Percentiles rank a stretch among this genome's conserved stretches.
These are phyloP conservation scores for Russula compacta DNA, from an alignment of 768 basidiomycete species.

Conservation along the genomic window DNA sequence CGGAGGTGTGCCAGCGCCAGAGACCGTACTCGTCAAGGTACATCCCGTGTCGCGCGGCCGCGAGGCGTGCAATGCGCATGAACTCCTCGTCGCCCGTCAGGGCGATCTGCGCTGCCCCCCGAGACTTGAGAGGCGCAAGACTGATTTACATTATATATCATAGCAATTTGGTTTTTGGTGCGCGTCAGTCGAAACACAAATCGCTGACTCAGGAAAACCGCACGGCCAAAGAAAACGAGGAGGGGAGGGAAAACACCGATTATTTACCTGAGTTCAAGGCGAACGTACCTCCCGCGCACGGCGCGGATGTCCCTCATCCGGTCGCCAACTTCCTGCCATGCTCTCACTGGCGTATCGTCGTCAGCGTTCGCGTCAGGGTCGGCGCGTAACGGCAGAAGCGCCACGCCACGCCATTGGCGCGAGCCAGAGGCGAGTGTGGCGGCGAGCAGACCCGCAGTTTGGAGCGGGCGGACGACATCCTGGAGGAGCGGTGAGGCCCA, in stretches of 20 bases:
- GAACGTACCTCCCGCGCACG: slow-evolving; percentile 22
- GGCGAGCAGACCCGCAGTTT: slow-evolving; percentile 38
- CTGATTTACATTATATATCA: slow-evolving; percentile 20
- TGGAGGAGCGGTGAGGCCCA: slow-evolving; percentile 26
- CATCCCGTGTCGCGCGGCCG: slow-evolving; percentile 38
- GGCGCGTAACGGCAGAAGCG: slow-evolving; percentile 36
- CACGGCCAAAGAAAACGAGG: neutral
- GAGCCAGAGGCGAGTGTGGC: slow-evolving; percentile 27
- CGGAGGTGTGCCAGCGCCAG: slow-evolving; percentile 43
- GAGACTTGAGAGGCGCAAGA: slow-evolving; percentile 39
- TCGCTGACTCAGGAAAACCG: neutral
- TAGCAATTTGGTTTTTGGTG: neutral
- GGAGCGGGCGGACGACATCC: slow-evolving; percentile 36
- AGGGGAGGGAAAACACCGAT: neutral
- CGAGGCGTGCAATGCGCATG: slow-evolving; percentile 31
- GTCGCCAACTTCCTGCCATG: slow-evolving; percentile 26
- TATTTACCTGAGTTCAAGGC: slow-evolving; percentile 24
- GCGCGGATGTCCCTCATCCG: slow-evolving; percentile 24
- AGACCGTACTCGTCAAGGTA: slow-evolving; percentile 54
- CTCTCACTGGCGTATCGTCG: neutral
- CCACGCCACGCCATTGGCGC: slow-evolving; percentile 43
- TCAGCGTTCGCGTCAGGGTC: neutral
- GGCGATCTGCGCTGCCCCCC: slow-evolving; percentile 43
- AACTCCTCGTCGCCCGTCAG: slow-evolving; percentile 52
- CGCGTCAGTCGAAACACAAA: neutral